Percentiles rank a stretch among this genome's conserved stretches.
These are phyloP conservation scores for Agaricus subrufescens DNA, from an alignment of 768 basidiomycete genomes.

Conservation along the genomic window DNA sequence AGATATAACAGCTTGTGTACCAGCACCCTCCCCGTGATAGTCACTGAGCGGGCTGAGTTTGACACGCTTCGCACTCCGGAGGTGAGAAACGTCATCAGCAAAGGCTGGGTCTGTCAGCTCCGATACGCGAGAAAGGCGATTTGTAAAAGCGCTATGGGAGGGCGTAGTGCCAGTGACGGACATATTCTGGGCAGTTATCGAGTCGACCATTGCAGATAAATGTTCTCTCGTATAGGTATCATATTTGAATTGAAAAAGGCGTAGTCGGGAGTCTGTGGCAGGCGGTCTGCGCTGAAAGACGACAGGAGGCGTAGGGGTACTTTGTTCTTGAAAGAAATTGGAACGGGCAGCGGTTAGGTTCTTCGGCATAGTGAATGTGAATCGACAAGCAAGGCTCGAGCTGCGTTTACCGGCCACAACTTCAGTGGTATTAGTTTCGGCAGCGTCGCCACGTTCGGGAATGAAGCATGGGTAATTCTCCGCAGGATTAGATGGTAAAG, in stretches of 20 bases:
- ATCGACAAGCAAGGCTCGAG: slow-evolving; percentile 51
- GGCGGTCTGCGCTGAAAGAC: slow-evolving; percentile 26
- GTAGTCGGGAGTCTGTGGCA: slow-evolving; percentile 68
- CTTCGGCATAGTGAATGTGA: slow-evolving; percentile 71
- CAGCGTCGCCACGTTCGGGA: slow-evolving; percentile 34
- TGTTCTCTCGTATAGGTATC: slow-evolving; percentile 96
- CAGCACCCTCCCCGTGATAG: slow-evolving; percentile 48
- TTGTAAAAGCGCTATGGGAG: slow-evolving; percentile 41
- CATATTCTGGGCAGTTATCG: slow-evolving; percentile 79
- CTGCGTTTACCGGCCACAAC: slow-evolving; percentile 42
- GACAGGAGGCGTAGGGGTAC: slow-evolving; percentile 47
- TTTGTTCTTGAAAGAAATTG: slow-evolving; percentile 51
- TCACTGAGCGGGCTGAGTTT: slow-evolving; percentile 70
- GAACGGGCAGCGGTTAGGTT: slow-evolving; percentile 24
- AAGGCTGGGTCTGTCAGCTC: slow-evolving; percentile 30
- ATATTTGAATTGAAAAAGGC: slow-evolving; percentile 90
- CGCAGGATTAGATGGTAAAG: neutral
- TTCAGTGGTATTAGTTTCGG: slow-evolving; percentile 47
- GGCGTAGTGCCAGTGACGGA: slow-evolving; percentile 49
- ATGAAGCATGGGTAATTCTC: neutral
- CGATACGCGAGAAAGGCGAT: slow-evolving; percentile 42
- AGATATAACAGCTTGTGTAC: slow-evolving; percentile 39
- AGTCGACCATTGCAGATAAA: slow-evolving; percentile 90
- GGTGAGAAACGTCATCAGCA: slow-evolving; percentile 40
- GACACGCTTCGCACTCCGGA: slow-evolving; percentile 76